Base-by-base conservation (phyloP, 1,139 yeast species). In the Nakaseomyces sp. region DNA sequence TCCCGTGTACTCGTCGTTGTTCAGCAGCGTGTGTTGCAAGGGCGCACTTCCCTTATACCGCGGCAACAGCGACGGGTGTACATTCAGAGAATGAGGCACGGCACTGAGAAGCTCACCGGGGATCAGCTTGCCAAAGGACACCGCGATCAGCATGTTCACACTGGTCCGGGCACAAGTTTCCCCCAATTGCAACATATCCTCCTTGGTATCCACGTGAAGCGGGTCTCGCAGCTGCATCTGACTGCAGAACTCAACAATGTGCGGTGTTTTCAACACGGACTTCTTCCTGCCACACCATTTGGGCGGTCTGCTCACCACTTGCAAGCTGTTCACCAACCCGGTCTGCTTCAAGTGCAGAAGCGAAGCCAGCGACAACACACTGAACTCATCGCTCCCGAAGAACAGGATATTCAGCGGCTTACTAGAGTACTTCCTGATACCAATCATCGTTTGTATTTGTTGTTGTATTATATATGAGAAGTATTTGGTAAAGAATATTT, bases 51-150 rank as follows among this genome's bases (percentile, higher is more conserved):
- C 99, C 1, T 89, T 74, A 56, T 85, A 79, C 42, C 66, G 68
- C 0, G 98, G 98, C 10, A 91, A 70, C 15, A 89, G 63, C 0
- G 96, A 87, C 0, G 99, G 99, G 60, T 91, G 99, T 0, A 91
- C 89, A 58, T 91, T 91, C 19, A 91, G 58, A 0, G 96, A 94
- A 56, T 64, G 77, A 8, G 64, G 61, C 35, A 81, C 65, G 0
- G 58, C 38, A 0, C 57, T 43, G 3, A 91, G 62, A 50, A 87
- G 77, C 3, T 62, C 48, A 0, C 65, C 65, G 0, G 97, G 96
- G 5, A 91, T 86, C 40, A 89, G 67, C 43, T 71, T 71, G 0
- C 98, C 98, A 59, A 79, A 91, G 0, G 96, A 87, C 1, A 88
- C 97, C 0, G 97, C 96, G 20, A 91, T 71, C 0, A 88, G 81